These are phyloP conservation scores for Cystofilobasidium capitatum DNA, from an alignment of 768 basidiomycete genomes.

Conservation along the genomic window DNA sequence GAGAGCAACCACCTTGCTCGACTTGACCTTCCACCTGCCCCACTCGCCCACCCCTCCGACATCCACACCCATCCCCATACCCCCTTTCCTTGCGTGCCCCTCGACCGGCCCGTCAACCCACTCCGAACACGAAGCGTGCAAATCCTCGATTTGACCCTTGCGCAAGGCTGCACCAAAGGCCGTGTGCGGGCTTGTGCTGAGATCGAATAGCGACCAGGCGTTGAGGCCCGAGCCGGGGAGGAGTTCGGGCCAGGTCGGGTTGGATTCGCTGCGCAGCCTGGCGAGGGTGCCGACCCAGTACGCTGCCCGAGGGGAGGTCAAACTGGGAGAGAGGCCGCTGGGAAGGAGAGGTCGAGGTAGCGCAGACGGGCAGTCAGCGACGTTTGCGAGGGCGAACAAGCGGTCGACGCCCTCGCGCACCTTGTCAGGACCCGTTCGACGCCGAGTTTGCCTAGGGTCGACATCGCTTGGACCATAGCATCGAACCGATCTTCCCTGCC, in stretches of 20 bases:
- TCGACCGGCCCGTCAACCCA: slow-evolving; percentile 54
- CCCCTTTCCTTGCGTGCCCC: slow-evolving; percentile 43
- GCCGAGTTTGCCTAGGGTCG: slow-evolving; percentile 48
- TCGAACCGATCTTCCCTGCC: no score
- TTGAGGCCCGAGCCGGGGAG: slow-evolving; percentile 73
- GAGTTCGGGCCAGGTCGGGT: slow-evolving; percentile 38
- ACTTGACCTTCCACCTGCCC: slow-evolving; percentile 58
- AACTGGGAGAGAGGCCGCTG: not conserved
- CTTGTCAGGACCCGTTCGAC: slow-evolving; percentile 69
- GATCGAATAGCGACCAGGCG: slow-evolving; percentile 44
- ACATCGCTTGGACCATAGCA: slow-evolving; percentile 41
- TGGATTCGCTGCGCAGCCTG: not conserved
- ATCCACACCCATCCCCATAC: slow-evolving; percentile 52
- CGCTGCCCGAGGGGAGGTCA: not conserved
- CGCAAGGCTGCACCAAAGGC: slow-evolving; percentile 48
- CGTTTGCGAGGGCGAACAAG: slow-evolving; percentile 39
- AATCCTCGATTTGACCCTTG: slow-evolving; percentile 53
- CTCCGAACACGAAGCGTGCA: slow-evolving; percentile 63
- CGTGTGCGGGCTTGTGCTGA: not conserved
- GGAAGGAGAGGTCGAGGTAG: not conserved
- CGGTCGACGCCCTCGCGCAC: slow-evolving; percentile 45
- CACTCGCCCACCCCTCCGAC: slow-evolving; percentile 57
- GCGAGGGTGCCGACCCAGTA: not conserved
- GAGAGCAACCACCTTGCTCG: slow-evolving; percentile 44
- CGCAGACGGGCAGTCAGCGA: not conserved